Conservation (phyloP, 169 alveolate genomes). For the Besnoitia besnoiti region DNA sequence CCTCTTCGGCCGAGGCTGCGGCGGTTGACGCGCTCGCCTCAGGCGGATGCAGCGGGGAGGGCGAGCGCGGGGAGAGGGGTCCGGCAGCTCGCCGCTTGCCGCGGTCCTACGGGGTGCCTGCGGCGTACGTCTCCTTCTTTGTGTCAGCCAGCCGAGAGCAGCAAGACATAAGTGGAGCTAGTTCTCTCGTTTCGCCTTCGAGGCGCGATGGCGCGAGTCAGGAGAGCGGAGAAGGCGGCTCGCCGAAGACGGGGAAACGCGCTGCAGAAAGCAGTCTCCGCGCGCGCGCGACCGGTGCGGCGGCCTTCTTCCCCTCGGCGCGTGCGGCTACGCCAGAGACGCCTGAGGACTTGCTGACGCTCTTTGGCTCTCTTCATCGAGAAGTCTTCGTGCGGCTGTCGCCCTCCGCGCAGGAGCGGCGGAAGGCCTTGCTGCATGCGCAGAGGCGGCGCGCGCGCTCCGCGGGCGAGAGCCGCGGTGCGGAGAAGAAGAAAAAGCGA, state of each 20-base stretch:
- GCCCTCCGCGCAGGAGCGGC: slow-evolving; percentile 17
- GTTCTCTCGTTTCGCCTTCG: too few relatives aligned
- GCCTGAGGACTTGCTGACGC: not conserved
- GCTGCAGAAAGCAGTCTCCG: not conserved
- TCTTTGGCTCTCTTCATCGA: slow-evolving; percentile 5
- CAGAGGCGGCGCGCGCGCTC: not conserved
- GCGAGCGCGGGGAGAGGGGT: not conserved
- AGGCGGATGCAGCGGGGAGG: too few relatives aligned
- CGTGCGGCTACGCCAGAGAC: not conserved
- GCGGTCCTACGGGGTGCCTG: not conserved
- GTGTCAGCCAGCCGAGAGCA: too few relatives aligned
- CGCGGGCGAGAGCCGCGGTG: too few relatives aligned
- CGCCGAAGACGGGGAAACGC: not conserved
- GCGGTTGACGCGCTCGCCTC: too few relatives aligned
- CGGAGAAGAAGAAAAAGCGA: not conserved
- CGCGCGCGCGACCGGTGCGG: not conserved
- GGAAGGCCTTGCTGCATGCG: not conserved
- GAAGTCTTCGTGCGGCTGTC: slow-evolving; percentile 3
- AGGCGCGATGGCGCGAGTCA: not conserved
- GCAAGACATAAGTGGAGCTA: too few relatives aligned
- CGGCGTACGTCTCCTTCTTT: not conserved
- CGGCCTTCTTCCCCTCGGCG: not conserved
- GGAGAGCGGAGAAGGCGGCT: not conserved
- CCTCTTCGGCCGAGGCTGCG: too few relatives aligned
- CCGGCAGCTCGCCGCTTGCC: not conserved